Conservation (phyloP, 179 eudicot genomes). For the Beta macrorhiza region DNA sequence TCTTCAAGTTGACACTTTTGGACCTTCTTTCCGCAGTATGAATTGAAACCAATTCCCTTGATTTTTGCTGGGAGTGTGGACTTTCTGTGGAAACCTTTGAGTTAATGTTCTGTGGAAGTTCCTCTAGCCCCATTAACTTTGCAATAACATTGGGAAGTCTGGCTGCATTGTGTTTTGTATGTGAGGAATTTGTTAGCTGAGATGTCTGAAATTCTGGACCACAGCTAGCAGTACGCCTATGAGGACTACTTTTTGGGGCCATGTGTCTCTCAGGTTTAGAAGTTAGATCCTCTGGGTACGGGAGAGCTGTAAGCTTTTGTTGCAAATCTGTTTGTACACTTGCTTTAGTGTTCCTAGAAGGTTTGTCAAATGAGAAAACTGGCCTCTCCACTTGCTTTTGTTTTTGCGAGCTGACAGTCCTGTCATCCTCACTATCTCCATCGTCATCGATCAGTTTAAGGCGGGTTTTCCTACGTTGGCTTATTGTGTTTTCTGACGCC, state of each 20-base stretch:
- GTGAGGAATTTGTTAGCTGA: constrained; percentile 33
- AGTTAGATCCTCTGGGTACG: constrained; percentile 17
- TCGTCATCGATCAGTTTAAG: constrained; percentile 63
- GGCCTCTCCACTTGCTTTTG: constrained; percentile 58
- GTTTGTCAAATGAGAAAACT: constrained; percentile 80
- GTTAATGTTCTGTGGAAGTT: constrained; percentile 44
- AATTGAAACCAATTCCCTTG: constrained; percentile 30
- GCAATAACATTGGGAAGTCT: constrained; percentile 79
- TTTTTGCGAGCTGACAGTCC: constrained; percentile 23
- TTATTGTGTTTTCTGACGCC: constrained; percentile 47
- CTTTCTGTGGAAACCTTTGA: constrained; percentile 24
- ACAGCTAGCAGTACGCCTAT: constrained; percentile 41
- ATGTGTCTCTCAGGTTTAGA: constrained; percentile 30
- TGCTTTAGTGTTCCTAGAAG: constrained; percentile 37
- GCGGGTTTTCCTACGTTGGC: constrained; percentile 44
- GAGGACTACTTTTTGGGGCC: constrained; percentile 12
- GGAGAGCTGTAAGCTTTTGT: constrained; percentile 18
- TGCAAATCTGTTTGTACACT: constrained; percentile 24
- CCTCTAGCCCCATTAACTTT: constrained; percentile 94
- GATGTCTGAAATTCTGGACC: constrained; percentile 30
- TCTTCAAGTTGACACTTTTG: constrained; percentile 27
- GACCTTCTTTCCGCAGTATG: constrained; percentile 23
- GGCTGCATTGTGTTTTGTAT: constrained; percentile 37
- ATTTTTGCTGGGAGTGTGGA: constrained; percentile 31
- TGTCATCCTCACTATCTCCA: constrained; percentile 54